A percentile compares a stretch with the other conserved stretches of the same genome.
Evolutionary conservation across 805 yeast genomes (phyloP).

Genomic region (Pichia cephalocereana): DNA sequence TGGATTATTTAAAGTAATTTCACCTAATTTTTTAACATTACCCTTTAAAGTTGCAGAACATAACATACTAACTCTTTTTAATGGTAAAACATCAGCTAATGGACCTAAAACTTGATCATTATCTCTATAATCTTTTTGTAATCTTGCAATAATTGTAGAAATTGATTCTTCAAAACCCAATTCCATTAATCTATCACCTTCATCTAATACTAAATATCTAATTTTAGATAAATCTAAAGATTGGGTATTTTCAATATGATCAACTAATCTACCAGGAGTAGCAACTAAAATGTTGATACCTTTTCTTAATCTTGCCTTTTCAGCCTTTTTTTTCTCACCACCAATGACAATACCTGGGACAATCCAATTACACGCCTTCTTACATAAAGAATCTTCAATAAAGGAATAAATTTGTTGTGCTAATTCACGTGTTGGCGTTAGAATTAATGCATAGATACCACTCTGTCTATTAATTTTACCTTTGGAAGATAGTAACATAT

Average conservation of each 20-base stretch:
- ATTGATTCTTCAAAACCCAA: conserved; percentile 94
- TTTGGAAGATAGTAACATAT: conserved; percentile 45
- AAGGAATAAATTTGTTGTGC: conserved; percentile 86
- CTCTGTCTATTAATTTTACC: conserved; percentile 49
- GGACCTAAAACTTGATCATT: conserved; percentile 22
- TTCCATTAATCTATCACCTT: conserved; percentile 94
- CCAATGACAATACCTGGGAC: conserved; percentile 97
- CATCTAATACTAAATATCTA: conserved; percentile 87
- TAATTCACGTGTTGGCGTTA: conserved; percentile 93
- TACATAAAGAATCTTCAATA: conserved; percentile 51
- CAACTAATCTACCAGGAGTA: conserved; percentile 94
- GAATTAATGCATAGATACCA: conserved; percentile 81
- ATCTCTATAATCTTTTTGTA: conserved; percentile 39
- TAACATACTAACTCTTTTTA: conserved; percentile 61
- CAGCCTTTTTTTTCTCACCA: conserved; percentile 96
- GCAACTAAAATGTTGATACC: conserved; percentile 96
- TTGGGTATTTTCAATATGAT: conserved; percentile 85
- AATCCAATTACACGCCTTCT: conserved; percentile 66
- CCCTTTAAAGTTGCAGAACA: conserved; percentile 93
- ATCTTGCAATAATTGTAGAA: conserved; percentile 55
- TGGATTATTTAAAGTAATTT: conserved; percentile 62
- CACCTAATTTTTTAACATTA: conserved; percentile 72
- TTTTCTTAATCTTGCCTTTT: conserved; percentile 89
- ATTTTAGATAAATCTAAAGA: conserved; percentile 64
- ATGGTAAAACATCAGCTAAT: conserved; percentile 40